phyloP scores from a whole-genome alignment of 345 rosid species.

The Xanthoceras sorbifolium region DNA sequence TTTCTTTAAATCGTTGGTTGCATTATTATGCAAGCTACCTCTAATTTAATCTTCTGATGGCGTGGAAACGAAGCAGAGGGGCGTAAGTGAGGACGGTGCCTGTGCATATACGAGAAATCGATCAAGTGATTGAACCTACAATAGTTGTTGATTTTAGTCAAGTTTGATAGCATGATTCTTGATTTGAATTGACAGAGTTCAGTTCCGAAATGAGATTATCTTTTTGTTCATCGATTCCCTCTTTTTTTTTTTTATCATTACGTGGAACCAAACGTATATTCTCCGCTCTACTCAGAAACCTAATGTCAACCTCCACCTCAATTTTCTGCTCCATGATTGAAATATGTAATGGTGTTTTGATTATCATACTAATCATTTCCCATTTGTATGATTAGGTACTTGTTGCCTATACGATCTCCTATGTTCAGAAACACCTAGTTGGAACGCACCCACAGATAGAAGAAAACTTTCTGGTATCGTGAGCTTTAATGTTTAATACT shows the following conservation, averaged over 20 bases:
- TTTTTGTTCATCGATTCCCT: neutral
- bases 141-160: neutral
- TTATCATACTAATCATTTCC: slow-evolving; percentile 11
- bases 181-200: neutral
- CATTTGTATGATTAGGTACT: slow-evolving; percentile 43
- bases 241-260: neutral
- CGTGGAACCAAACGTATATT: neutral
- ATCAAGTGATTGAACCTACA: neutral
- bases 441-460: slow-evolving; percentile 32
- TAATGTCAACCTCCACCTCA: neutral
- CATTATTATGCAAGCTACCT: neutral
- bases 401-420: slow-evolving; percentile 65
- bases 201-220: neutral
- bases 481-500: neutral
- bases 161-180: neutral
- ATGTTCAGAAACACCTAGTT: slow-evolving; percentile 40
- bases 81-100: neutral
- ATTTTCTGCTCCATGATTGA: too few species aligned
- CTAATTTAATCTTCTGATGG: slow-evolving; percentile 5
- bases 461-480: slow-evolving; percentile 49
- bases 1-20: neutral
- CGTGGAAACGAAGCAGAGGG: neutral
- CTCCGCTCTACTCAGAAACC: neutral
- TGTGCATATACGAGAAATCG: neutral
- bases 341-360: neutral